Conservation (phyloP, 805 yeast genomes). For the Schwanniomyces occidentalis region DNA sequence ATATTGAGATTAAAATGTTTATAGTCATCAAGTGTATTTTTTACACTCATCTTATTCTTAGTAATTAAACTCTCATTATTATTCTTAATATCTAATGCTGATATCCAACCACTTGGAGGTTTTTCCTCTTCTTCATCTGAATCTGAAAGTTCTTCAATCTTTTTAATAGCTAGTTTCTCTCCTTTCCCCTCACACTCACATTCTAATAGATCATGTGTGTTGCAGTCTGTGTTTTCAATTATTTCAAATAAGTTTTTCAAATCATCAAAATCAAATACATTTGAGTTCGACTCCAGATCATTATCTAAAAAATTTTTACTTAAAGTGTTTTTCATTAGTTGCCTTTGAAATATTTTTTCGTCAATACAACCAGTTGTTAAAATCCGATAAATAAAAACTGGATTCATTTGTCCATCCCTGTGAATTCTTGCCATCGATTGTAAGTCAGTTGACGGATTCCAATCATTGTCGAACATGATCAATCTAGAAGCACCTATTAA, state of each 20-base stretch:
- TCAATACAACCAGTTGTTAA: conserved; percentile 89
- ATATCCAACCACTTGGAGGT: conserved; percentile 44
- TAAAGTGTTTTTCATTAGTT: conserved; percentile 76
- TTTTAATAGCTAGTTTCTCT: conserved; percentile 14
- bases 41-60: conserved; percentile 45
- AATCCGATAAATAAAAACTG: conserved; percentile 79
- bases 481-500: conserved; percentile 87
- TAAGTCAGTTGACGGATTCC: conserved; percentile 92
- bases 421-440: conserved; percentile 97
- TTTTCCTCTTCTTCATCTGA: conserved; percentile 7
- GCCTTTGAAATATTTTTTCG: conserved; percentile 92
- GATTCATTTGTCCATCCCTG: conserved; percentile 84
- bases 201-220: conserved; percentile 75
- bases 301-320: conserved; percentile 66
- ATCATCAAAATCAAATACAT: conserved; percentile 68
- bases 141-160: conserved; percentile 18
- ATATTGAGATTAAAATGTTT: conserved; percentile 59
- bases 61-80: conserved; percentile 25
- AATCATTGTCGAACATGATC: conserved; percentile 86
- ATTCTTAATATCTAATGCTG: conserved; percentile 52
- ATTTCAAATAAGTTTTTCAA: conserved; percentile 74
- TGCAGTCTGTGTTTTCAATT: conserved; percentile 48
- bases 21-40: conserved; percentile 61
- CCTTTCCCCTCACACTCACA: conserved; percentile 66
- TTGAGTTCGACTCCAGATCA: conserved; percentile 47